Evolutionary conservation across 2,329 filamentous ascomycete species (phyloP), one percentile per base, ranked within the genome.

Genomic region (Neonectria faginata): DNA sequence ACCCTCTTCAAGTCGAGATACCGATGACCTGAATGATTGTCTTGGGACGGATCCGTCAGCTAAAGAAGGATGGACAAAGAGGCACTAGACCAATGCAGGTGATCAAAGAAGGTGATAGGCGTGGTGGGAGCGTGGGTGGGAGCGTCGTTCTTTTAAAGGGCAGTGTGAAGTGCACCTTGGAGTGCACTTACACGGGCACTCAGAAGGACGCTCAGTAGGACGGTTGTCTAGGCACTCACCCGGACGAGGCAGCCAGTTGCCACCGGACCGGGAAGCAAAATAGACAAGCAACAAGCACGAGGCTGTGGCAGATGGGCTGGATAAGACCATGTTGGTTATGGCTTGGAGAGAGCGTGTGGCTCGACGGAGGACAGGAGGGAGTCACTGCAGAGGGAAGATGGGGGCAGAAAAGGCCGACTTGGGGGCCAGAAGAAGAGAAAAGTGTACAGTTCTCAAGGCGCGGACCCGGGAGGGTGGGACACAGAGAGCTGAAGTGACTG

Each of bases 61-160:
- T 51, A 71, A 61, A 67, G 72, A 67, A 67, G 72, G 71, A 71
- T 70, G 59, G 54, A 58, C 58, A 53, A 67, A 69, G 60, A 62
- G 60, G 64, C 67, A 66, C 65, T 72, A 54, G 62, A 51, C 44
- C 57, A 65, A 70, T 70, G 70, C 72, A 74, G 72, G 69, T 74
- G 72, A 74, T 74, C 72, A 74, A 73, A 74, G 70, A 71, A 60
- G 31, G 29, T 55, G 33, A 44, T 20, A 66, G 60, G 52, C 25
- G 16, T 39, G 42, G 48, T 42, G 54, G 51, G n/a, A 64, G 53
- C 48, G 47, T 54, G 58, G 54, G 52, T 51, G 52, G 56, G 53
- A 58, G 29, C 41, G 57, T 63, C 39, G 22, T 48, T 51, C 33
- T 62, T 62, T 59, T 64, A 57, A 60, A 65, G 44, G 55, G 31